Evolutionary conservation across 441 rosid genomes (phyloP), one percentile per base, ranked within the genome.

Genomic region (Erysimum cheiri): DNA sequence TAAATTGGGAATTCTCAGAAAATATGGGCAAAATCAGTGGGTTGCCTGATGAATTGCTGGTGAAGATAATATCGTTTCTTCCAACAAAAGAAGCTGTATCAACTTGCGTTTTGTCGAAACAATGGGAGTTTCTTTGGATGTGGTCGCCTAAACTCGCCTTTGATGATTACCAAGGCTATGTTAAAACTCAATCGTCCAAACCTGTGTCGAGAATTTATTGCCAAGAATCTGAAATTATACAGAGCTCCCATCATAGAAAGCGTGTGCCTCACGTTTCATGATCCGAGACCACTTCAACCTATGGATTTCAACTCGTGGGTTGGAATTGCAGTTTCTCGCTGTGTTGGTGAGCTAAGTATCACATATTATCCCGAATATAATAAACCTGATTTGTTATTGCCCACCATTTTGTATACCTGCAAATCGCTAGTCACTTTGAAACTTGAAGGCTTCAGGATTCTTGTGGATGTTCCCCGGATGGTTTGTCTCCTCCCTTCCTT

Each of bases 201-300:
- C 8, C 44, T 40, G 2, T 12, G 6, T 10, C 33, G 6, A 2
- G 22, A 43, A 0, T 14, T 43, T 14, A 2, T 43, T 43, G 8
- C 1, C 0, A 19, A 52, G 39, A 31, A 31, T 32, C 6, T 54
- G 7, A 24, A 39, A 1, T 0, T 31, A 31, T 19, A 53, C 12
- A n/a, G 3, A 53, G 19, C 59, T 53, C 13, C 24, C 0, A 31
- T 56, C 28, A 9, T 56, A 9, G 43, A 56, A 31, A 31, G 13
- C 24, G 8, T 54, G 39, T 11, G 12, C 6, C 39, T 31, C 12
- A 14, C 1, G 0, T 7, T 29, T 7, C 10, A n/a, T n/a, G n/a
- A 5, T 53, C 1, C 0, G 0, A 0, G 0, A 41, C 5, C 0
- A 4, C 1, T 5, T 41, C 1, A n/a, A 3, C 2, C 59, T n/a